These are phyloP conservation scores for Kluyveromyces siamensis DNA, from an alignment of 805 yeast species.

Conservation along the genomic window DNA sequence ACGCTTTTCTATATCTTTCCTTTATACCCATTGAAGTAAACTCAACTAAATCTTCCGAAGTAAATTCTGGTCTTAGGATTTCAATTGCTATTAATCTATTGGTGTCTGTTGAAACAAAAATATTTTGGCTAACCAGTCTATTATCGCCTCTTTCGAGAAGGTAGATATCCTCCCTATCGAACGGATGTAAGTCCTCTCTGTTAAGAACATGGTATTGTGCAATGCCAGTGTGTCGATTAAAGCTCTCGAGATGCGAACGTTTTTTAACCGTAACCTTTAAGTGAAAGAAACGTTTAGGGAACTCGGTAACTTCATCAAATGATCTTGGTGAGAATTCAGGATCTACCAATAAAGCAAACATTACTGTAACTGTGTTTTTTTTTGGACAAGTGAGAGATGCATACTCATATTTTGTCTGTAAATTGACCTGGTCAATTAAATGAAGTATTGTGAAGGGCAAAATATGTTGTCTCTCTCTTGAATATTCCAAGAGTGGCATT, in stretches of 20 bases:
- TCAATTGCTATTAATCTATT: conserved; percentile 44
- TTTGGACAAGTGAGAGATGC: conserved; percentile 20
- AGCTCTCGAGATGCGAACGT: conserved; percentile 17
- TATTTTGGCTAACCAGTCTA: conserved; percentile 36
- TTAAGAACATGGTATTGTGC: conserved; percentile 27
- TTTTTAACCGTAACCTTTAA: conserved; percentile 30
- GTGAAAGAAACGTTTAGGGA: conserved; percentile 23
- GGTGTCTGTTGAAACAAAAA: conserved; percentile 37
- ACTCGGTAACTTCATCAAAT: conserved; percentile 10
- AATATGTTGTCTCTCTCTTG: conserved; percentile 16
- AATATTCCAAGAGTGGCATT: conserved; percentile 23
- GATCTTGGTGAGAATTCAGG: conserved; percentile 7
- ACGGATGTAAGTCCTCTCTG: conserved; percentile 20
- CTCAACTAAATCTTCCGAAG: conserved; percentile 33
- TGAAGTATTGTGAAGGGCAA: conserved; percentile 19
- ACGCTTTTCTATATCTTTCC: conserved; percentile 38
- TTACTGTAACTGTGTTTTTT: conserved; percentile 24
- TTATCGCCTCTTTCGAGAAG: conserved; percentile 24
- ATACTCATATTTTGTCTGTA: conserved; percentile 24
- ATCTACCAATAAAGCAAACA: conserved; percentile 22
- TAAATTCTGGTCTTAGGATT: conserved; percentile 43
- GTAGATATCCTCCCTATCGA: conserved; percentile 24
- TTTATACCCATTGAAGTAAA: conserved; percentile 43
- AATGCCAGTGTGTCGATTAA: conserved; percentile 23
- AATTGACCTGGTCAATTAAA: conserved; percentile 22